A percentile compares a stretch with the other conserved stretches of the same genome.
These are phyloP conservation scores for Endoconidiophora polonica DNA, from an alignment of 2,329 filamentous ascomycete genomes.

Conservation along the genomic window DNA sequence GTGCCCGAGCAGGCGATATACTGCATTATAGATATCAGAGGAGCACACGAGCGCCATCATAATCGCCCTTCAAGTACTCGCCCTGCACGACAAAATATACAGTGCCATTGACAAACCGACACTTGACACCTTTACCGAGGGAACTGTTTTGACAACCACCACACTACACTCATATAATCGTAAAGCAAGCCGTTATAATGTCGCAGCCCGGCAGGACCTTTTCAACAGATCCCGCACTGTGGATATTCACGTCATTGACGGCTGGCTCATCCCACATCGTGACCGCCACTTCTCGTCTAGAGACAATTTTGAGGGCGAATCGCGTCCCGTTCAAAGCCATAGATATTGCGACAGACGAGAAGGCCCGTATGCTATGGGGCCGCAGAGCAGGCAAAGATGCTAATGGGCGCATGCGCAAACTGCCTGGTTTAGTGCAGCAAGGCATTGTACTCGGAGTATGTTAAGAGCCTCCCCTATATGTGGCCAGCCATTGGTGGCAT, in stretches of 20 bases:
- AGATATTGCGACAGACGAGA: slow-evolving; percentile 79
- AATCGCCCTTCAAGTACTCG: too few relatives aligned
- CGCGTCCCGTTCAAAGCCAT: slow-evolving; percentile 84
- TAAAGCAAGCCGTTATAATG: slow-evolving; percentile 11
- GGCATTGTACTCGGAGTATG: slow-evolving; percentile 72
- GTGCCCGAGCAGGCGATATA: too few relatives aligned
- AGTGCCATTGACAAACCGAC: too few relatives aligned
- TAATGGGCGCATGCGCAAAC: slow-evolving; percentile 48
- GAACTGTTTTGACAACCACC: too few relatives aligned
- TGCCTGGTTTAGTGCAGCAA: slow-evolving; percentile 78
- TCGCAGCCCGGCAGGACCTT: slow-evolving; percentile 23
- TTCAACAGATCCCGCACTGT: slow-evolving; percentile 55
- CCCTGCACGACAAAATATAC: too few relatives aligned
- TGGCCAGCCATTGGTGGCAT: neutral
- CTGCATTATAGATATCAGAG: too few relatives aligned
- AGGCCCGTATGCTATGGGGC: slow-evolving; percentile 77
- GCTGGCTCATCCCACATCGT: slow-evolving; percentile 92
- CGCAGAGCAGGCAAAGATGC: slow-evolving; percentile 63
- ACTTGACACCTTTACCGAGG: too few relatives aligned
- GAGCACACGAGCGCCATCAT: too few relatives aligned
- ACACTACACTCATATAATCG: neutral
- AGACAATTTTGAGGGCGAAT: slow-evolving; percentile 92
- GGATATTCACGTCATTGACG: slow-evolving; percentile 91
- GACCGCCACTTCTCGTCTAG: slow-evolving; percentile 84
- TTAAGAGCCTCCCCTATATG: slow-evolving; percentile 16